Base-by-base conservation (phyloP, 139 green algal genomes). In the Coelastrella sp. region DNA sequence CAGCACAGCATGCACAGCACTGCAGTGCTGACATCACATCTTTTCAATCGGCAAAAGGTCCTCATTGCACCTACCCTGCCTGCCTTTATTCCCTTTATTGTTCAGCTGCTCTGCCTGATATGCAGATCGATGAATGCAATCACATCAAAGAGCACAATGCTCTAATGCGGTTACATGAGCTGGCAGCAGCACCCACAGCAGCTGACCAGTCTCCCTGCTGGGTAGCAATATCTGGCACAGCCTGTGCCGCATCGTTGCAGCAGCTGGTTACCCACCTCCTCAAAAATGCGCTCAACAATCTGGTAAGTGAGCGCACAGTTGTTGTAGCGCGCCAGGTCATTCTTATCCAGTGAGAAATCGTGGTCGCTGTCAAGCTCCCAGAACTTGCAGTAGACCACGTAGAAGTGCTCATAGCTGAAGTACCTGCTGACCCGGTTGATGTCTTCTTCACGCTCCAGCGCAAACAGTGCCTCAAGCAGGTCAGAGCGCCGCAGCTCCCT, bases 381-480 rank as follows among this genome's bases (percentile, higher is more conserved):
- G 89, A 99, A 99, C 95, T 99, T 99, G 98, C 98, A 99, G 94
- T 99, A 99, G 82, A 99, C 97, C 60, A 99, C 98, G 91, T 99
- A 99, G 90, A 99, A 99, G 93, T 99, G 98, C 94, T 99, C 98
- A 92, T 99, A 99, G 17, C 95, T 98, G 87, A 91, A 91, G 76
- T 86, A 87, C 6, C 65, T 82, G 63, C 70, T 82, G 27, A 95
- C 93, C 82, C 95, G 94, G 95, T 99, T 99, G 93, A 99, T 98
- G 94, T 99, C 98, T 89, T 98, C 96, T 89, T 99, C 96, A 56
- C 94, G 90, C 82, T 99, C 98, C 86, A 99, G 93, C 75, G 96
- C 88, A 27, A 94, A 90, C 91, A 99, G 93, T 6, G 96, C 95
- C 20, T 96, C 92, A 65, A 99, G 87, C 68, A 99, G 84, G 87